These are phyloP conservation scores for Rhamnella rubrinervis DNA, from an alignment of 331 rosid species.

Conservation along the genomic window DNA sequence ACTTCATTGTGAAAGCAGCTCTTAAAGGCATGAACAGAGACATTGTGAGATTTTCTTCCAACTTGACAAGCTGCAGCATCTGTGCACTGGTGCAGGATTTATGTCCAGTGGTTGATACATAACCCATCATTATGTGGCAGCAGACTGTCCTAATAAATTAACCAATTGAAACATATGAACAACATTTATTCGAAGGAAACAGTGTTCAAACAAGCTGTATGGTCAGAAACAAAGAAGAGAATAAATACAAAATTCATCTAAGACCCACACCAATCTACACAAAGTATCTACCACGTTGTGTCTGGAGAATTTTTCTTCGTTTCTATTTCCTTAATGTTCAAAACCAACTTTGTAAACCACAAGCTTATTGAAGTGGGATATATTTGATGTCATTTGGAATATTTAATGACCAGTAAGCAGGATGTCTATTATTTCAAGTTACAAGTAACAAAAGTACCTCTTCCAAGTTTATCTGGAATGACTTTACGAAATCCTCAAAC, in stretches of 20 bases:
- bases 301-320: background rate
- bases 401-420: background rate
- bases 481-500: slow-evolving; percentile 71
- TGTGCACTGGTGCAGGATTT: no score
- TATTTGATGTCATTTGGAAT: background rate
- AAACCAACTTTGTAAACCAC: no score
- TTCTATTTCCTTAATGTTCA: no score
- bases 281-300: no score
- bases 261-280: background rate
- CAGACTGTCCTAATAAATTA: slow-evolving; percentile 25
- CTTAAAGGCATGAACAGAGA: no score
- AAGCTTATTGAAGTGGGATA: background rate
- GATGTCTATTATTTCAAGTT: no score
- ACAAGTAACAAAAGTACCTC: slow-evolving; percentile 45
- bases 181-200: background rate
- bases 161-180: slow-evolving; percentile 4
- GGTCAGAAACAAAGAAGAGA: no score
- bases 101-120: slow-evolving; percentile 50
- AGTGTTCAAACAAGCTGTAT: background rate
- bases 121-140: slow-evolving; percentile 57
- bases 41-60: no score
- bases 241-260: background rate
- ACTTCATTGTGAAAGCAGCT: no score
- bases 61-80: no score
- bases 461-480: slow-evolving; percentile 74